Base-by-base conservation (phyloP, 192 early-diverging fungal genomes). In the Allomyces macrogynus region DNA sequence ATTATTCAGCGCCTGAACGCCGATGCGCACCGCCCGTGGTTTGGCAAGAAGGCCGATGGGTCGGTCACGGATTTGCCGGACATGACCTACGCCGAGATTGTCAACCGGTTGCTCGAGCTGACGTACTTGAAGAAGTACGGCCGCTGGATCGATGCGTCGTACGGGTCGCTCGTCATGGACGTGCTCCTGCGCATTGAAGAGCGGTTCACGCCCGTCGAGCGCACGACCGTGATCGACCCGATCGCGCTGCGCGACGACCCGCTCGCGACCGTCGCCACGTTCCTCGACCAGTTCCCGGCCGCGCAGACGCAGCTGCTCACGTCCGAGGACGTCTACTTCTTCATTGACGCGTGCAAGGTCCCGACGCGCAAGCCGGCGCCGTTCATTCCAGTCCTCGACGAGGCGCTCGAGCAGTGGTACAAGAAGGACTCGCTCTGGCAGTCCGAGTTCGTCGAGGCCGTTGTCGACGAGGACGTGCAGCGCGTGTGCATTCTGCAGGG, bases 21-120 rank as follows among this genome's bases (percentile, higher is more conserved):
- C 42, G 90, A 97, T 72, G 93, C 84, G 76, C 89, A 92, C 77
- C 89, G 93, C 77, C 87, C 88, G 22, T 97, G 94, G 94, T 97
- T 97, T 73, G 92, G 90, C 60, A 75, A 76, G 66, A 94, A 93
- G 77, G 68, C 77, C 7, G 78, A 86, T 65, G 90, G 89, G 23
- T 72, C 70, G 3, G 75, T 85, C 60, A 86, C 80, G 40, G 90
- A 92, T 67, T 74, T 97, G 65, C 82, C 87, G 67, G 88, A 92
- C 49, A 95, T 97, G 92, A 93, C 94, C 10, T 97, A 97, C 70
- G 75, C 81, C 63, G 89, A 95, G 69, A 91, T 93, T 26, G 75
- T 86, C 40, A 71, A 77, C 67, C 89, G 94, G 60, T 66, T 93
- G 75, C 76, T 92, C 20, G 87, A 88, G 73, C 80, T 91, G 22